phyloP scores from a whole-genome alignment of 2,329 filamentous ascomycete species.

The Septoria petroselini region DNA sequence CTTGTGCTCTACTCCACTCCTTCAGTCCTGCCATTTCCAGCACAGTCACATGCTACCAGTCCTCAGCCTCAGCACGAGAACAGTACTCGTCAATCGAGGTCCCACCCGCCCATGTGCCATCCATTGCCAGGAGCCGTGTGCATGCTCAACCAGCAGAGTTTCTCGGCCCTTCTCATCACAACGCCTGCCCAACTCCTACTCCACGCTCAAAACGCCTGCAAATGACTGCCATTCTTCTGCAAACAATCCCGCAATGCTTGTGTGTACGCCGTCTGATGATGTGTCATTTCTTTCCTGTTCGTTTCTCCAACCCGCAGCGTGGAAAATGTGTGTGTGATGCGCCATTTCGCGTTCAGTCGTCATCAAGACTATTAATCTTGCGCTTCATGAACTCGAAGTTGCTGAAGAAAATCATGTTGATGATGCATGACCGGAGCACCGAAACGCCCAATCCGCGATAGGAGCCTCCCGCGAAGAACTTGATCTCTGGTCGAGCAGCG shows the following conservation, averaged over 20 bases:
- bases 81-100: background rate
- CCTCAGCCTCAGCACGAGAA: background rate
- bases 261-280: background rate
- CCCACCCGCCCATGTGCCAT: background rate
- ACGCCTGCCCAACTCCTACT: background rate
- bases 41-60: background rate
- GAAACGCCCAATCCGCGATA: slow-evolving; percentile 76
- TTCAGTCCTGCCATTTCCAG: background rate
- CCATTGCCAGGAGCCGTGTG: slow-evolving; percentile 1
- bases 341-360: background rate
- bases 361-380: slow-evolving; percentile 44
- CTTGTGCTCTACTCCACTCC: background rate
- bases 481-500: slow-evolving; percentile 60
- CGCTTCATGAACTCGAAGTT: slow-evolving; percentile 79
- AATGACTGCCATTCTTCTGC: background rate
- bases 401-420: slow-evolving; percentile 88
- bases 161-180: background rate
- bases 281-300: background rate
- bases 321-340: no score
- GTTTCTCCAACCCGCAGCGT: no score
- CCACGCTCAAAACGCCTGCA: slow-evolving; percentile 3
- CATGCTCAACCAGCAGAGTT: background rate
- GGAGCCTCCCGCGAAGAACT: slow-evolving; percentile 74
- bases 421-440: slow-evolving; percentile 75
- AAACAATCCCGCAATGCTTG: background rate